These are phyloP conservation scores for Sporodiniella umbellata DNA, from an alignment of 371 early-diverging fungal species.

Conservation along the genomic window DNA sequence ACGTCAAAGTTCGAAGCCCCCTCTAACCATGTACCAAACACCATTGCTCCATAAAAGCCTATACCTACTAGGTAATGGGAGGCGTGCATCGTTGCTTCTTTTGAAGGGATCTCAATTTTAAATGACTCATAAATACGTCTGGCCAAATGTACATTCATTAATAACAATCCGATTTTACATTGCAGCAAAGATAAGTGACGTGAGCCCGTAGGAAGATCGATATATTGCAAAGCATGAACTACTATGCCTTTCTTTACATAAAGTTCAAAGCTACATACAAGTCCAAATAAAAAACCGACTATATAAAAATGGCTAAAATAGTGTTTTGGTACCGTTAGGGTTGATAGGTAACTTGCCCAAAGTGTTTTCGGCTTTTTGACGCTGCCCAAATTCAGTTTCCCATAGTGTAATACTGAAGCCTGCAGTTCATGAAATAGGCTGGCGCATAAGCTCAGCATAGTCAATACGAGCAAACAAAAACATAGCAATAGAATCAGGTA, in stretches of 20 bases:
- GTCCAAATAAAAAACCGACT: constrained; percentile 36
- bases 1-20: constrained; percentile 28
- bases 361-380: constrained; percentile 23
- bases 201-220: constrained; percentile 21
- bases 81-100: constrained; percentile 61
- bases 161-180: constrained; percentile 37
- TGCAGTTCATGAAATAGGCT: constrained; percentile 25
- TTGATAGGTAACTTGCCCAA: constrained; percentile 13
- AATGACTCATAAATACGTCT: constrained; percentile 67
- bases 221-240: constrained; percentile 8
- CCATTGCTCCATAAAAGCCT: constrained; percentile 63
- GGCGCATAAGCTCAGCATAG: constrained; percentile 20
- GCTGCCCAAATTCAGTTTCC: constrained; percentile 31
- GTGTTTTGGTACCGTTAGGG: constrained; percentile 57
- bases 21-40: constrained; percentile 46
- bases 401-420: constrained; percentile 41
- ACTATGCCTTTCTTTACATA: constrained; percentile 9
- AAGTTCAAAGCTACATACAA: constrained; percentile 21
- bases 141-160: constrained; percentile 52
- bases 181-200: constrained; percentile 13
- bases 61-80: constrained; percentile 68
- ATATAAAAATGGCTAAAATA: constrained; percentile 72
- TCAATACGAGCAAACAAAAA: constrained; percentile 19
- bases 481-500: constrained; percentile 20
- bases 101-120: constrained; percentile 54